Conservation (phyloP, 2,329 filamentous ascomycete species). For the Arthrobotrys iridis region DNA sequence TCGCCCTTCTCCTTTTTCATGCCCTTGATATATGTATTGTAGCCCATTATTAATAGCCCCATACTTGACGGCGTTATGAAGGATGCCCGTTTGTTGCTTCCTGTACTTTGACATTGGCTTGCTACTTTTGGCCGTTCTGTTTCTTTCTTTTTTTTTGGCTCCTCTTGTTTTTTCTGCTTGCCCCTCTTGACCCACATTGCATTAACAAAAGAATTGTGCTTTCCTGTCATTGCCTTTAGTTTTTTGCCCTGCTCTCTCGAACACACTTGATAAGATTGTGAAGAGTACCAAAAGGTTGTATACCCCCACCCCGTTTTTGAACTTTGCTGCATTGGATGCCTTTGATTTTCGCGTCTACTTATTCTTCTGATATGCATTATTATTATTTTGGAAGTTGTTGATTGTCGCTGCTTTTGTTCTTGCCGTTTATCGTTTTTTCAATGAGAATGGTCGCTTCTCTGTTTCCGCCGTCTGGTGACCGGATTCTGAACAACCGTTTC, state of each 20-base stretch:
- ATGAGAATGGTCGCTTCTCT: neutral
- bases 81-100: constrained; percentile 23
- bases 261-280: constrained; percentile 36
- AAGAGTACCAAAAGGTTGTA: constrained; percentile 43
- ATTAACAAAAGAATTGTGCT: constrained; percentile 37
- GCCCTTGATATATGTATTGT: neutral
- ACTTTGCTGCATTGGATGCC: neutral
- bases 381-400: constrained; percentile 14
- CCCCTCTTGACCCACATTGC: neutral
- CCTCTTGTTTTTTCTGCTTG: neutral
- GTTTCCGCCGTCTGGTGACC: constrained; percentile 47
- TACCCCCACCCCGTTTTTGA: constrained; percentile 48
- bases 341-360: constrained; percentile 8
- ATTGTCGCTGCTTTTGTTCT: neutral
- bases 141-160: neutral
- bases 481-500: constrained; percentile 13
- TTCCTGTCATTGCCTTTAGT: neutral
- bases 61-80: constrained; percentile 51
- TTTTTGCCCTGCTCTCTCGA: neutral
- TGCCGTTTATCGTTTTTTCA: neutral
- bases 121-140: constrained; percentile 19
- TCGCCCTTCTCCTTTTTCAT: neutral
- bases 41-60: constrained; percentile 43
- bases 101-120: neutral
- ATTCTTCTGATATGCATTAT: constrained; percentile 39